Percentiles rank a stretch among this genome's conserved stretches.
Evolutionary conservation across 306 rosid genomes (phyloP).

Genomic region (Pterocarpus santalinus): DNA sequence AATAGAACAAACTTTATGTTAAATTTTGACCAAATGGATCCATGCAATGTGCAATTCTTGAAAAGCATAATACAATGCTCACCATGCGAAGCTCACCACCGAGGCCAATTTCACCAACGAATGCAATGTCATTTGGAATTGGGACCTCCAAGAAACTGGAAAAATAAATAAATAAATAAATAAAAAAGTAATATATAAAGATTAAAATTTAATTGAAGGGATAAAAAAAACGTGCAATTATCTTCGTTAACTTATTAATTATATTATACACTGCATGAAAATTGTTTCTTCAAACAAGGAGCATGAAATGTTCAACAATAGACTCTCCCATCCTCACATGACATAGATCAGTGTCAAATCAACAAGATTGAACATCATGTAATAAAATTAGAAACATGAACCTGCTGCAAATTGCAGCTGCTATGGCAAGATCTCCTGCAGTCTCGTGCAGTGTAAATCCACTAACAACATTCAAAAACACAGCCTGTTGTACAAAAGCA

Average conservation of each 20-base stretch:
- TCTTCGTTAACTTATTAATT: background rate
- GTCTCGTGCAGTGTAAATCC: conserved; percentile 81
- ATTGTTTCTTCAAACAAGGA: background rate
- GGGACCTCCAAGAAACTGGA: conserved; percentile 88
- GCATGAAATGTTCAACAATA: background rate
- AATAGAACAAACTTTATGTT: background rate
- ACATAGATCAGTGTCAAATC: conserved; percentile 1
- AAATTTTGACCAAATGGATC: background rate
- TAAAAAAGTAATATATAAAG: background rate
- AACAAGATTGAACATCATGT: conserved; percentile 14
- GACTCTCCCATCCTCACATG: conserved; percentile 9
- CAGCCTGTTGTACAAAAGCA: conserved; percentile 58
- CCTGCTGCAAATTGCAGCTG: conserved; percentile 99
- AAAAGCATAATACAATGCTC: conserved; percentile 37
- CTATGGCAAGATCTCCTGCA: conserved; percentile 96
- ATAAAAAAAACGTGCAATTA: background rate
- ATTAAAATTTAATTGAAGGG: background rate
- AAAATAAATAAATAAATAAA: conserved; percentile 9
- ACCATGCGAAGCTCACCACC: conserved; percentile 94
- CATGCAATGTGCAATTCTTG: background rate
- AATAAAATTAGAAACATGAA: conserved; percentile 29
- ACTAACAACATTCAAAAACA: conserved; percentile 86
- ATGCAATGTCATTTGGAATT: conserved; percentile 82
- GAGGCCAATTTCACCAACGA: conserved; percentile 94
- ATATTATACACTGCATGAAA: background rate